A percentile compares a stretch with the other conserved stretches of the same genome.
Conservation (phyloP, 2,329 filamentous ascomycete genomes). For the Penicillium sp. region DNA sequence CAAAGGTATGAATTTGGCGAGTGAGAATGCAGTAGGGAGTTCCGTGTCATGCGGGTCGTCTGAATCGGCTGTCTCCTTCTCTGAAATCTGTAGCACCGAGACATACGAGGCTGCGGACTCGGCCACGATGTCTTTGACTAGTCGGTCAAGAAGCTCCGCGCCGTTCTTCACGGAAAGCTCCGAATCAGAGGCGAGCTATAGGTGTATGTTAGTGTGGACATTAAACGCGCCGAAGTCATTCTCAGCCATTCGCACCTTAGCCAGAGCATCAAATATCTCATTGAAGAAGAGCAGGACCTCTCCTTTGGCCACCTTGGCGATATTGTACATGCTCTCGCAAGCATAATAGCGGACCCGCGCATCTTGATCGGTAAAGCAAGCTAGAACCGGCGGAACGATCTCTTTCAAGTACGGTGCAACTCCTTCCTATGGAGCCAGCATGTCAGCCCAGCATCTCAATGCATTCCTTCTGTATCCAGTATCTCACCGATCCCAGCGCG, state of each 20-base stretch:
- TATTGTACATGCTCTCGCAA: conserved; percentile 99
- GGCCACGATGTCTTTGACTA: conserved; percentile 94
- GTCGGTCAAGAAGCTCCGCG: conserved; percentile 87
- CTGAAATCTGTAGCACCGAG: conserved; percentile 73
- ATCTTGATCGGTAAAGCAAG: conserved; percentile 98
- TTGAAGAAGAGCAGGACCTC: conserved; percentile 98
- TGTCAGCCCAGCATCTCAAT: conserved; percentile 5
- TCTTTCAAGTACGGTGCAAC: conserved; percentile 87
- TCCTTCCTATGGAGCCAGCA: conserved; percentile 59
- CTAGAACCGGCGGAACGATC: conserved; percentile 93
- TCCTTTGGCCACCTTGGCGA: conserved; percentile 97
- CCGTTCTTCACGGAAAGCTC: conserved; percentile 98
- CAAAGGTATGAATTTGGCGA: conserved; percentile 86
- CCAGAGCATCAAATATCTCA: conserved; percentile 94
- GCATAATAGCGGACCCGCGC: conserved; percentile 96
- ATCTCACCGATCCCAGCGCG: conserved; percentile 81
- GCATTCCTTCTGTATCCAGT: background rate
- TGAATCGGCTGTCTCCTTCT: conserved; percentile 48
- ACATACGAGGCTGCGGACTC: conserved; percentile 95
- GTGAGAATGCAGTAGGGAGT: conserved; percentile 87
- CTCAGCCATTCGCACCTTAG: conserved; percentile 66
- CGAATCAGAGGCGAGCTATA: conserved; percentile 86
- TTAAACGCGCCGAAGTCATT: background rate
- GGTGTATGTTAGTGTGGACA: background rate
- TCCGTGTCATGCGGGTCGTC: conserved; percentile 43